Evolutionary conservation across 2,329 filamentous ascomycete species (phyloP).

Genomic region (Huntiella bhutanensis): DNA sequence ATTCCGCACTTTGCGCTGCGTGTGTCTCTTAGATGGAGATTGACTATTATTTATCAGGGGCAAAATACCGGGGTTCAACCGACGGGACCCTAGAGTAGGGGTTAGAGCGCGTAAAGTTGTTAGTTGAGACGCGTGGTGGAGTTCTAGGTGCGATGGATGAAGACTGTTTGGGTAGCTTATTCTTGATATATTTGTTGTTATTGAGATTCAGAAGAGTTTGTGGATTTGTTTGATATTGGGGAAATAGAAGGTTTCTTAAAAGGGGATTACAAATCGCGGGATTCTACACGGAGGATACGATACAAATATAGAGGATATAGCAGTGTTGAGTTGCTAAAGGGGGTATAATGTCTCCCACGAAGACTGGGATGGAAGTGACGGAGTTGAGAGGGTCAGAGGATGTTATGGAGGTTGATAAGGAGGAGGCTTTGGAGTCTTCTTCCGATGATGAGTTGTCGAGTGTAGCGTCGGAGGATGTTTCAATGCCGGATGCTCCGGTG

Average conservation of each 20-base stretch:
- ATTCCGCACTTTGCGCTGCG: no score
- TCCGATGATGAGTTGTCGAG: conserved; percentile 16
- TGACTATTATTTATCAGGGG: no score
- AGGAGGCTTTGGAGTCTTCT: conserved; percentile 27
- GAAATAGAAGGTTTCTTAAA: background rate
- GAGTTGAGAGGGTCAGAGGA: conserved; percentile 17
- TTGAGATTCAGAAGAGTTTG: background rate
- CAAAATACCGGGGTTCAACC: no score
- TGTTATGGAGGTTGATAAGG: conserved; percentile 25
- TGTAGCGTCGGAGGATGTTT: conserved; percentile 5
- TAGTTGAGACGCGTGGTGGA: no score
- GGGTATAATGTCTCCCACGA: background rate
- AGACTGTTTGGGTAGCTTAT: no score
- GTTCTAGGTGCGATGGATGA: no score
- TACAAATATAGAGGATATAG: background rate
- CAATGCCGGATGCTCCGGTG: conserved; percentile 7
- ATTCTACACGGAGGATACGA: background rate
- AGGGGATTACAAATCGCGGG: background rate
- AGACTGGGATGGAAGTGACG: conserved; percentile 26
- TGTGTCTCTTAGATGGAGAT: no score
- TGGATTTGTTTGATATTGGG: background rate
- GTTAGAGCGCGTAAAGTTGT: no score
- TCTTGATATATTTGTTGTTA: no score
- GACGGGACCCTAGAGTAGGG: no score
- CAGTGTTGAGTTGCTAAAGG: background rate